Percentiles rank a stretch among this genome's conserved stretches.
phyloP scores from a whole-genome alignment of 345 rosid genomes.

The Eucalyptus victrix region DNA sequence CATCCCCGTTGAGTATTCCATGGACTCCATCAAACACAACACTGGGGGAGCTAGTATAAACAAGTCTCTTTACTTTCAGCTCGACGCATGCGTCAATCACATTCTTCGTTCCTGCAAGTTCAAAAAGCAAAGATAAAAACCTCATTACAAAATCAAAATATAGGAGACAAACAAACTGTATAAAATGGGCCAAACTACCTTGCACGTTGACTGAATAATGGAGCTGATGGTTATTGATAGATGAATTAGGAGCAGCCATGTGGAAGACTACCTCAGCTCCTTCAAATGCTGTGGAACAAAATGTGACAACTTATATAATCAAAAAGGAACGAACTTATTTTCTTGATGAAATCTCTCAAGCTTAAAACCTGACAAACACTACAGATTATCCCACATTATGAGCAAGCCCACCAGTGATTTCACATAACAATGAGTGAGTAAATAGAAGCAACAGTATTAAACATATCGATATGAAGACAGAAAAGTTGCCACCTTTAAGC shows the following conservation, averaged over 20 bases:
- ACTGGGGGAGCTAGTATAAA: constrained; percentile 93
- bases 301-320: not conserved
- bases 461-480: not conserved
- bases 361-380: not conserved
- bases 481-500: constrained; percentile 31
- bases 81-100: constrained; percentile 77
- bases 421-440: not conserved
- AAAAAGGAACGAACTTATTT: not conserved
- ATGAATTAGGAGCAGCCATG: constrained; percentile 97
- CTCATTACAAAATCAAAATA: not conserved
- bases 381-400: not conserved
- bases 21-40: constrained; percentile 82
- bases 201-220: constrained; percentile 85
- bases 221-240: constrained; percentile 62
- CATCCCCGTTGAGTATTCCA: constrained; percentile 53
- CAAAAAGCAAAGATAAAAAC: not conserved
- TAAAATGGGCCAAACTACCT: constrained; percentile 23
- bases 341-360: not conserved
- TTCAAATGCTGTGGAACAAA: constrained; percentile 31
- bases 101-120: constrained; percentile 36
- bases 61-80: constrained; percentile 69
- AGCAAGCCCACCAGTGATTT: not conserved
- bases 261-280: constrained; percentile 89
- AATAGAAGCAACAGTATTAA: not conserved
- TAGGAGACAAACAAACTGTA: not conserved